A percentile compares a stretch with the other conserved stretches of the same genome.
phyloP scores from a whole-genome alignment of 164 flowering plant genomes.

The Vitis rupestris region DNA sequence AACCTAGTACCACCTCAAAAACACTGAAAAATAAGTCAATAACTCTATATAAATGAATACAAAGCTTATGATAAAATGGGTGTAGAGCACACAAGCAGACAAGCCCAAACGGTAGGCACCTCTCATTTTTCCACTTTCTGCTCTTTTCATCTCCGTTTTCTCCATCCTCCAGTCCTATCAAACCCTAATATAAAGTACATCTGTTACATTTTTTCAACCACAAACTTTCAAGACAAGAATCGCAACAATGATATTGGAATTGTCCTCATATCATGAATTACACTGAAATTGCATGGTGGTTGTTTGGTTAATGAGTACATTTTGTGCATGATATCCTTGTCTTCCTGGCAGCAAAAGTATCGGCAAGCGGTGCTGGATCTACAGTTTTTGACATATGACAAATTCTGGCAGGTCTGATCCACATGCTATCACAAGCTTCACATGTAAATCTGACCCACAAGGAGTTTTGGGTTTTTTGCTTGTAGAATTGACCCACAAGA shows the following conservation, averaged over 20 bases:
- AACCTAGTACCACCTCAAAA: too few relatives aligned
- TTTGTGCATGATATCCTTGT: not conserved
- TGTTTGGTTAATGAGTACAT: not conserved
- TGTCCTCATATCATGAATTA: not conserved
- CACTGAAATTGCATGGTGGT: not conserved
- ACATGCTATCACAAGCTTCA: constrained; percentile 11
- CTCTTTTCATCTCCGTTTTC: not conserved
- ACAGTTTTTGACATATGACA: not conserved
- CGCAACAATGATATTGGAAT: not conserved
- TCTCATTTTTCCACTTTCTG: not conserved
- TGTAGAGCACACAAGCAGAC: constrained; percentile 8
- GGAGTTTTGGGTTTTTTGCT: not conserved
- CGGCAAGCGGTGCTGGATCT: too few relatives aligned
- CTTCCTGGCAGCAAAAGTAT: not conserved
- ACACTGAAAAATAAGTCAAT: too few relatives aligned
- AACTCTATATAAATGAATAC: too few relatives aligned
- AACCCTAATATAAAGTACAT: constrained; percentile 6
- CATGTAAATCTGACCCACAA: constrained; percentile 10
- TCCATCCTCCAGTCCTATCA: constrained; percentile 7
- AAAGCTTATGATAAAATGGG: not conserved
- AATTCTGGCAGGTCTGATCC: constrained; percentile 5
- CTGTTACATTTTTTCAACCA: constrained; percentile 8
- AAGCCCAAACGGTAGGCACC: not conserved
- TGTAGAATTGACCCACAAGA: not conserved
- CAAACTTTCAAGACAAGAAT: constrained; percentile 3